phyloP scores from a whole-genome alignment of 345 rosid genomes.

The sweet orange (Citrus sinensis) region DNA sequence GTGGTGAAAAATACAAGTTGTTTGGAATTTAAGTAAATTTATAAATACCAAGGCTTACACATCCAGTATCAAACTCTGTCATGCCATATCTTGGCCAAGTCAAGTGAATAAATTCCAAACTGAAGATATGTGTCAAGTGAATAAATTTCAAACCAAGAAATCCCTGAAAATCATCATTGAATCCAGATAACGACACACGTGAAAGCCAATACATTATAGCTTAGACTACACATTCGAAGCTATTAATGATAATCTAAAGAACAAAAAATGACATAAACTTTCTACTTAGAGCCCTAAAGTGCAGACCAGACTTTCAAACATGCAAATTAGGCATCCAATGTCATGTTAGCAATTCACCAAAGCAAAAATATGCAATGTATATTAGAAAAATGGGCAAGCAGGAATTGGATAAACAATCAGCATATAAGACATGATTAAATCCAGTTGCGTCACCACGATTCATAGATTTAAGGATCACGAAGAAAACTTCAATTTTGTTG shows the following conservation, averaged over 20 bases:
- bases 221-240: not conserved
- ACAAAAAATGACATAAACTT: not conserved
- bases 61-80: not conserved
- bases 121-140: not conserved
- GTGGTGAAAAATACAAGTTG: not conserved
- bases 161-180: not conserved
- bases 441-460: not conserved
- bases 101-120: not conserved
- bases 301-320: not conserved
- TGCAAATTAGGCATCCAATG: not conserved
- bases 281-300: not conserved
- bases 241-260: not conserved
- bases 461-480: not conserved
- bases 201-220: not conserved
- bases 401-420: not conserved
- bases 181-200: not conserved
- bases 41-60: not conserved
- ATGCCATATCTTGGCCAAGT: not conserved
- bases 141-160: not conserved
- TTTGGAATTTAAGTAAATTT: not conserved
- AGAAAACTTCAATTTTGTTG: not conserved
- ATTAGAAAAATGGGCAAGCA: not conserved
- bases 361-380: not conserved
- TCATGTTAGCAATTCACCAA: not conserved
- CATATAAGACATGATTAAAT: not conserved